Evolutionary conservation across 2,329 filamentous ascomycete genomes (phyloP).

Genomic region (Didymellaceae sp.): DNA sequence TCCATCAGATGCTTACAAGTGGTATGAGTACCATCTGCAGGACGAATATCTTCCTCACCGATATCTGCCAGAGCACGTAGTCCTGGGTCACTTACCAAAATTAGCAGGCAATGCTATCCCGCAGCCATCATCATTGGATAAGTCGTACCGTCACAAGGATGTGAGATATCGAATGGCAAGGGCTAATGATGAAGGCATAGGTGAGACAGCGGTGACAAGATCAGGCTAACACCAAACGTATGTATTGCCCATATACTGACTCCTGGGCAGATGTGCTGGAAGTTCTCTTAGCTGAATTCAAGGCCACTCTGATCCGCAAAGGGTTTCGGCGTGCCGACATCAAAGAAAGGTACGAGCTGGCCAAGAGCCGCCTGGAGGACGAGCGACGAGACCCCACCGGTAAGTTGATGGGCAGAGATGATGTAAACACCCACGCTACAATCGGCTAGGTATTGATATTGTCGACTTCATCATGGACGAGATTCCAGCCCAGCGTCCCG

Average conservation of each 20-base stretch:
- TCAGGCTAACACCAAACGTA: too few species aligned
- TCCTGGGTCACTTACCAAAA: slow-evolving; percentile 29
- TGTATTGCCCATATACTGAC: too few species aligned
- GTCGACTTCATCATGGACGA: slow-evolving; percentile 39
- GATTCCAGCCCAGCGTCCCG: background rate
- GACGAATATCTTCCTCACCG: slow-evolving; percentile 30
- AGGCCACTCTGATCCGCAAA: slow-evolving; percentile 22
- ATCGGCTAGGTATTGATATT: slow-evolving; percentile 28
- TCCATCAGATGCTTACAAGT: slow-evolving; percentile 40
- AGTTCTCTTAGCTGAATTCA: slow-evolving; percentile 33
- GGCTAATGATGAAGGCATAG: slow-evolving; percentile 35
- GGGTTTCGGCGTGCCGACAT: slow-evolving; percentile 30
- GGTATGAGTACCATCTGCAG: slow-evolving; percentile 39
- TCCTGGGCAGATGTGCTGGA: slow-evolving; percentile 36
- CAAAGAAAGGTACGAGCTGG: slow-evolving; percentile 20
- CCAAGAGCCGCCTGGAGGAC: slow-evolving; percentile 22
- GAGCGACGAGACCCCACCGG: slow-evolving; percentile 28
- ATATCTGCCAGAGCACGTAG: slow-evolving; percentile 38
- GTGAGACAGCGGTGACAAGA: slow-evolving; percentile 15
- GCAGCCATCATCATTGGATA: slow-evolving; percentile 9
- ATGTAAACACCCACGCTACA: background rate
- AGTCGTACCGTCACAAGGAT: slow-evolving; percentile 14
- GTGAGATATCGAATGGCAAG: slow-evolving; percentile 36
- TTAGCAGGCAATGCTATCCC: slow-evolving; percentile 19
- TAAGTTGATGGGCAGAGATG: slow-evolving; percentile 8